phyloP scores from a whole-genome alignment of 2,329 filamentous ascomycete species.

The Beauveria sp. region DNA sequence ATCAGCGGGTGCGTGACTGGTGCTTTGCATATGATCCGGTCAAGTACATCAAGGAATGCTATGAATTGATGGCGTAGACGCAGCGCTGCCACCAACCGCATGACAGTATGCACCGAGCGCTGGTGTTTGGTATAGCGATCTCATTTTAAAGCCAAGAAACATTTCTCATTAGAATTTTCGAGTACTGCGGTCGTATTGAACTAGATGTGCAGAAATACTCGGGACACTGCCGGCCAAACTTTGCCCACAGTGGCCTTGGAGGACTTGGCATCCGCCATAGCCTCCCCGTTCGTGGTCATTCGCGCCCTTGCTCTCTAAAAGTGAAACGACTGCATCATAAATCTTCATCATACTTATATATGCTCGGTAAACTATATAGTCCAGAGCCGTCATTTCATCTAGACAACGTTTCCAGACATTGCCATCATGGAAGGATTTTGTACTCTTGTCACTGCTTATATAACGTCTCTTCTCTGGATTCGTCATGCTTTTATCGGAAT shows the following conservation, averaged over 20 bases:
- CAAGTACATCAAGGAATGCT: neutral
- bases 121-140: no score
- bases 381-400: neutral
- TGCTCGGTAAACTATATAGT: constrained; percentile 4
- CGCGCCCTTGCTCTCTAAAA: neutral
- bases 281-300: no score
- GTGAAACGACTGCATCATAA: neutral
- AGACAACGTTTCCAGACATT: neutral
- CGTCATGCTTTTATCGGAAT: neutral
- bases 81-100: neutral
- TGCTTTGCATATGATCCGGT: constrained; percentile 5
- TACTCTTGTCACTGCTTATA: neutral
- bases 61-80: neutral
- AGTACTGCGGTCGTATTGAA: no score
- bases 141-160: no score
- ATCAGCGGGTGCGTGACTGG: constrained; percentile 6
- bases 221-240: no score
- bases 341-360: neutral
- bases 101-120: no score
- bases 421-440: neutral
- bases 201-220: no score
- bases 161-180: no score
- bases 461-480: neutral
- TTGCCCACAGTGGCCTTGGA: no score
- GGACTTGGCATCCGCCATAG: no score